phyloP scores from a whole-genome alignment of 805 yeast genomes.

The Pichia rugopelliculosa region DNA sequence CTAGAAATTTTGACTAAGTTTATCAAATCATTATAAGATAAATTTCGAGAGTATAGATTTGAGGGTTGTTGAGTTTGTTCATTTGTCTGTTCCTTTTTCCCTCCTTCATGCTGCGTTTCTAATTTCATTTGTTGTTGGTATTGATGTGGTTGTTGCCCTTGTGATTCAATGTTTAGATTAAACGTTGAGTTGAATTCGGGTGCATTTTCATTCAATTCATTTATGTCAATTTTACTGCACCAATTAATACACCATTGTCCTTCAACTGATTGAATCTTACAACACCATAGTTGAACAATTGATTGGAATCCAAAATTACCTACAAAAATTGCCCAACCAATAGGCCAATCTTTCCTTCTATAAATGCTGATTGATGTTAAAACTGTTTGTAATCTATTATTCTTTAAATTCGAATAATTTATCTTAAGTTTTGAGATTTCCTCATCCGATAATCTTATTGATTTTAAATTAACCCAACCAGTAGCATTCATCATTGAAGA shows the following conservation, averaged over 20 bases:
- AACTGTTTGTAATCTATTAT: constrained; percentile 16
- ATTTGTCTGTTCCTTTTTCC: neutral
- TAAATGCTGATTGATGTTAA: constrained; percentile 30
- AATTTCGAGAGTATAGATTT: neutral
- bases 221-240: constrained; percentile 30
- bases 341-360: constrained; percentile 48
- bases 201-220: constrained; percentile 5
- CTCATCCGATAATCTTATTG: constrained; percentile 40
- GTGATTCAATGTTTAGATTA: neutral
- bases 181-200: neutral
- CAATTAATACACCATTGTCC: constrained; percentile 54
- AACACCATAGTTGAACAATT: constrained; percentile 44
- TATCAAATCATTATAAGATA: constrained; percentile 29
- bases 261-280: constrained; percentile 39
- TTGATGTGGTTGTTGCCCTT: neutral
- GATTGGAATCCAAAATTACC: constrained; percentile 31
- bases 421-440: constrained; percentile 39
- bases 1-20: constrained; percentile 38
- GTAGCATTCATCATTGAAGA: constrained; percentile 52
- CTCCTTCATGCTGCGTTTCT: neutral
- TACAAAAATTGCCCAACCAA: constrained; percentile 46
- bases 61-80: neutral
- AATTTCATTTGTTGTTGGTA: neutral
- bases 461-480: constrained; percentile 60
- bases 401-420: constrained; percentile 23